Percentiles rank a stretch among this genome's conserved stretches.
phyloP scores from a whole-genome alignment of 1,139 yeast species.

The Suhomyces bokatorum region DNA sequence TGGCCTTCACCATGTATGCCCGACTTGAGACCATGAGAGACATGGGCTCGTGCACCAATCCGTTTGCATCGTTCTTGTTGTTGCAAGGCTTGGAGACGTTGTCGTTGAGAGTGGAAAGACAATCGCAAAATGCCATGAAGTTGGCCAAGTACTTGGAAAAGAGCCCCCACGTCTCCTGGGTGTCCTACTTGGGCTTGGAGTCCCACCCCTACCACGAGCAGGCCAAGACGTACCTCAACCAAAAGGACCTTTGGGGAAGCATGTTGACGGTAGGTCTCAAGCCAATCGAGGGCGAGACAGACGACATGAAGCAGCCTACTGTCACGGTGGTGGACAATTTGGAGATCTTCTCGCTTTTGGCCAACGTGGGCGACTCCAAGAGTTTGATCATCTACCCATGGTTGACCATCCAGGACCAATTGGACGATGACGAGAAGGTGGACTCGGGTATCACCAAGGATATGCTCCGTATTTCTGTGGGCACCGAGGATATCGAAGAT shows the following conservation, averaged over 20 bases:
- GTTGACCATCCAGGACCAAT: conserved; percentile 93
- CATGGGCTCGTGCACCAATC: conserved; percentile 54
- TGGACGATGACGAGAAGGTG: conserved; percentile 73
- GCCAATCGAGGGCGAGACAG: conserved; percentile 67
- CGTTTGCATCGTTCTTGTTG: conserved; percentile 82
- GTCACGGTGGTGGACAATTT: conserved; percentile 28
- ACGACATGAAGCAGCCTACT: conserved; percentile 64
- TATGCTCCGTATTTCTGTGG: conserved; percentile 83
- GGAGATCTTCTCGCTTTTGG: conserved; percentile 80
- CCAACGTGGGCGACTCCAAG: conserved; percentile 95
- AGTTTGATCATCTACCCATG: conserved; percentile 94
- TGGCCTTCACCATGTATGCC: conserved; percentile 80
- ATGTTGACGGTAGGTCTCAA: conserved; percentile 87
- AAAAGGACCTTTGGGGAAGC: conserved; percentile 75
- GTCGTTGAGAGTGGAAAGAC: conserved; percentile 93
- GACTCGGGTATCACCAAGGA: conserved; percentile 87
- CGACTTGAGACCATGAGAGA: conserved; percentile 72
- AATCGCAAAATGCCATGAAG: conserved; percentile 32
- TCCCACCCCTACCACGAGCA: conserved; percentile 68
- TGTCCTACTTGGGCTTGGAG: conserved; percentile 86
- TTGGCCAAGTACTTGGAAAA: conserved; percentile 17
- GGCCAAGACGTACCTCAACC: conserved; percentile 56
- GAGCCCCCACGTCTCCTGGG: conserved; percentile 77
- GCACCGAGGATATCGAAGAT: conserved; percentile 81
- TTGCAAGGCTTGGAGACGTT: conserved; percentile 79